Evolutionary conservation across 352 stramenopile species (phyloP).

Genomic region (Phytophthora palmivora): DNA sequence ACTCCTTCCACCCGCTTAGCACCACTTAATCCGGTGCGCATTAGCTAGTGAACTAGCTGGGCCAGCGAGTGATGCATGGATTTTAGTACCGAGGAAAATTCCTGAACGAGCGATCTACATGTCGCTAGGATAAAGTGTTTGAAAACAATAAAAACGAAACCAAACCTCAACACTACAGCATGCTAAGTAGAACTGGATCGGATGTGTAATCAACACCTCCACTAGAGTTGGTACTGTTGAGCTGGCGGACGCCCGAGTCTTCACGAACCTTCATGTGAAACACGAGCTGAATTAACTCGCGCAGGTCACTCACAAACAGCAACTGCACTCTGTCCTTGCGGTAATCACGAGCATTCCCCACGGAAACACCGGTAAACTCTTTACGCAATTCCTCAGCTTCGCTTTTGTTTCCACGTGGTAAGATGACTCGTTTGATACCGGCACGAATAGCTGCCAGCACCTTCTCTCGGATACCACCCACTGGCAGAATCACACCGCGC

Average conservation of each 20-base stretch:
- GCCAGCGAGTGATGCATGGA: constrained; percentile 12
- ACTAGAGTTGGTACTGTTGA: constrained; percentile 6
- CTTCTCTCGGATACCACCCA: constrained; percentile 92
- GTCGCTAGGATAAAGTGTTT: constrained; percentile 17
- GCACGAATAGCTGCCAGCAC: constrained; percentile 87
- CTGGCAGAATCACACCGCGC: constrained; percentile 87
- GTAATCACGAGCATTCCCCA: constrained; percentile 21
- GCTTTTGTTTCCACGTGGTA: constrained; percentile 76
- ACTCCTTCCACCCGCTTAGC: constrained; percentile 74
- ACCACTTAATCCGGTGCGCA: constrained; percentile 29
- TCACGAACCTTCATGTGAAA: constrained; percentile 71
- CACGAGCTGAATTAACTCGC: constrained; percentile 68
- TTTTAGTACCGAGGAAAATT: constrained; percentile 12
- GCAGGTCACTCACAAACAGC: constrained; percentile 75
- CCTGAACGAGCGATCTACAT: constrained; percentile 10
- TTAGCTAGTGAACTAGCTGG: constrained; percentile 9
- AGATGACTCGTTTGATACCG: constrained; percentile 83
- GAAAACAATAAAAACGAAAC: constrained; percentile 28
- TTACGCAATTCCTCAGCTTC: constrained; percentile 76
- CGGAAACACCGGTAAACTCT: constrained; percentile 53
- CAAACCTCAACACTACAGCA: constrained; percentile 41
- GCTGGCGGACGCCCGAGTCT: constrained; percentile 32
- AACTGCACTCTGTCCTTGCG: constrained; percentile 51
- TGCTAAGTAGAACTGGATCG: constrained; percentile 51
- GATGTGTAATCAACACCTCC: constrained; percentile 31